Percentiles rank a stretch among this genome's conserved stretches.
Evolutionary conservation across 1,284 basidiomycete genomes (phyloP).

Genomic region (Polyporus tsugae): DNA sequence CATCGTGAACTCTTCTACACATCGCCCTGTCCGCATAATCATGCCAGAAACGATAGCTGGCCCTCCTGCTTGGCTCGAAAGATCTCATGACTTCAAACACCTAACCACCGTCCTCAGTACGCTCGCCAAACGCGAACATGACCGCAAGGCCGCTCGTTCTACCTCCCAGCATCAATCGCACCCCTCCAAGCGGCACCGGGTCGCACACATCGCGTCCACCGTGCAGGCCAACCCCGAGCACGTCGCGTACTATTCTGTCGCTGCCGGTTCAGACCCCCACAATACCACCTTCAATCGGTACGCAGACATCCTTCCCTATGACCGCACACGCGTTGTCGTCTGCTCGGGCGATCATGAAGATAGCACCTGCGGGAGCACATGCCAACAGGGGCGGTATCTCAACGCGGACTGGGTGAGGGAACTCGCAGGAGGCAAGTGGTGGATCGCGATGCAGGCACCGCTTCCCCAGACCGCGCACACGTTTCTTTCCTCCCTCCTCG

Average conservation of each 20-base stretch:
- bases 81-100: conserved; percentile 44
- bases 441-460: conserved; percentile 88
- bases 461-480: conserved; percentile 72
- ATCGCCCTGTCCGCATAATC: background rate
- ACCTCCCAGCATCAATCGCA: conserved; percentile 44
- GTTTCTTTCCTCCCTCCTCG: conserved; percentile 74
- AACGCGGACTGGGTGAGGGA: conserved; percentile 89
- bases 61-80: conserved; percentile 42
- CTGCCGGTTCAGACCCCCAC: conserved; percentile 51
- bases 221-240: conserved; percentile 37
- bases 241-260: conserved; percentile 61
- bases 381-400: conserved; percentile 59
- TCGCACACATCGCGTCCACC: conserved; percentile 35
- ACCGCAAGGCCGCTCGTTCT: conserved; percentile 45
- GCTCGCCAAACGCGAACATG: conserved; percentile 53
- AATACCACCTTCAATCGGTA: conserved; percentile 74
- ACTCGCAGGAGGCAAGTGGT: conserved; percentile 73
- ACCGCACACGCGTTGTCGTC: conserved; percentile 75
- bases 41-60: conserved; percentile 19
- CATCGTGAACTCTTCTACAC: background rate
- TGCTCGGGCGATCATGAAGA: conserved; percentile 37
- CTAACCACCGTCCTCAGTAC: conserved; percentile 44
- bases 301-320: conserved; percentile 76
- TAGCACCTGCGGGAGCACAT: conserved; percentile 26
- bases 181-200: conserved; percentile 36